Evolutionary conservation across 2,329 filamentous ascomycete genomes (phyloP).

Genomic region (Hypomyces rosellus): DNA sequence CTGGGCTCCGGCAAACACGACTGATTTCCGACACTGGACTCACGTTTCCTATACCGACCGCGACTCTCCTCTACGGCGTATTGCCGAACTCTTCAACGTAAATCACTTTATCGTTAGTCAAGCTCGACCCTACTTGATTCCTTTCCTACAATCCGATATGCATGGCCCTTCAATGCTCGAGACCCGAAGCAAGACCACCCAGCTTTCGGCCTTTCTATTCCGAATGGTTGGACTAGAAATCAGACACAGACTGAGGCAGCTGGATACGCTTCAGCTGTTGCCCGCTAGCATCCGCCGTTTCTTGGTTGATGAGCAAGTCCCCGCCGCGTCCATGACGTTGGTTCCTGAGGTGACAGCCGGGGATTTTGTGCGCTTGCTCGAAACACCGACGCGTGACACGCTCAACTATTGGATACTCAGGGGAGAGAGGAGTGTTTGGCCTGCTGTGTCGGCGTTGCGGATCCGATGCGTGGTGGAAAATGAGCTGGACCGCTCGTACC

Average conservation of each 20-base stretch:
- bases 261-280: conserved; percentile 70
- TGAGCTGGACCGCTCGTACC: conserved; percentile 80
- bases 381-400: conserved; percentile 69
- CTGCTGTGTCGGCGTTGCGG: conserved; percentile 73
- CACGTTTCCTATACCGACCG: conserved; percentile 59
- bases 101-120: conserved; percentile 95
- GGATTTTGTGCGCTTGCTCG: conserved; percentile 75
- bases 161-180: conserved; percentile 63
- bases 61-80: conserved; percentile 59
- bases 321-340: conserved; percentile 70
- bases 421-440: conserved; percentile 87
- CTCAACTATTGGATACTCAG: conserved; percentile 79
- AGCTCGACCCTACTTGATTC: conserved; percentile 81
- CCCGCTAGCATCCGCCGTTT: conserved; percentile 66
- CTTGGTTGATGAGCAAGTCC: conserved; percentile 75
- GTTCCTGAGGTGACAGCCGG: conserved; percentile 68
- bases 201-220: conserved; percentile 51
- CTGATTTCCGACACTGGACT: conserved; percentile 62
- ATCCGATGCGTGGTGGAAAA: conserved; percentile 81
- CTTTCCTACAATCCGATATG: conserved; percentile 75
- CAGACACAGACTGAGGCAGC: conserved; percentile 71
- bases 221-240: conserved; percentile 70
- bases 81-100: conserved; percentile 81
- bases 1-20: conserved; percentile 60
- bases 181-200: conserved; percentile 52